Conservation (phyloP, 1,284 basidiomycete genomes). For the Tilletia walkeri region DNA sequence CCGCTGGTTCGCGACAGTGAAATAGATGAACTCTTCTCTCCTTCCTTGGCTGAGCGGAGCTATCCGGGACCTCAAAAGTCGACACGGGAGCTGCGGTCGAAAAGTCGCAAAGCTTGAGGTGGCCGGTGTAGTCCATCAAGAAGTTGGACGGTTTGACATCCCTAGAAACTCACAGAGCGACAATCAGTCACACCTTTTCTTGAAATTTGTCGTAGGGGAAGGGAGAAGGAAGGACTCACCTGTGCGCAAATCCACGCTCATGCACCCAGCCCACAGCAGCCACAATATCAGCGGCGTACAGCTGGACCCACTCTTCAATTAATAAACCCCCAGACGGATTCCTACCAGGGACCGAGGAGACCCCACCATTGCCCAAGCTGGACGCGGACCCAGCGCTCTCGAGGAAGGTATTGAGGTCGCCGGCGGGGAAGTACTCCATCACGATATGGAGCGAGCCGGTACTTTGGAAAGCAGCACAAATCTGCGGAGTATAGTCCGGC, state of each 20-base stretch:
- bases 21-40: slow-evolving; percentile 42
- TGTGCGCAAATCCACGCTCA: slow-evolving; percentile 43
- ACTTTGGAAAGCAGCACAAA: slow-evolving; percentile 50
- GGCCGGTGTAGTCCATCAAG: slow-evolving; percentile 44
- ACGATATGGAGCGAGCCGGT: slow-evolving; percentile 48
- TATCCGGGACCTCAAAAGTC: slow-evolving; percentile 27
- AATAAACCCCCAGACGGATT: slow-evolving; percentile 41
- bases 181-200: background rate
- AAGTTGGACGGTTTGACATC: slow-evolving; percentile 55
- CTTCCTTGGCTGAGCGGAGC: background rate
- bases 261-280: slow-evolving; percentile 52
- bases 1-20: slow-evolving; percentile 47
- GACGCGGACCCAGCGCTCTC: slow-evolving; percentile 29
- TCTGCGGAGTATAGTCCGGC: slow-evolving; percentile 34
- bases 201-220: no score
- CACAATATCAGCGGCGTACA: slow-evolving; percentile 51
- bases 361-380: slow-evolving; percentile 26
- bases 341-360: slow-evolving; percentile 35
- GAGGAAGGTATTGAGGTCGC: slow-evolving; percentile 51
- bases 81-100: slow-evolving; percentile 51
- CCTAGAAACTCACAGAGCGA: slow-evolving; percentile 18
- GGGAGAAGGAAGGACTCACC: slow-evolving; percentile 20
- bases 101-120: slow-evolving; percentile 55
- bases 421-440: slow-evolving; percentile 53
- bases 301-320: slow-evolving; percentile 40